These are phyloP conservation scores for Colletotrichum viniferum DNA, from an alignment of 2,329 filamentous ascomycete species.

Conservation along the genomic window DNA sequence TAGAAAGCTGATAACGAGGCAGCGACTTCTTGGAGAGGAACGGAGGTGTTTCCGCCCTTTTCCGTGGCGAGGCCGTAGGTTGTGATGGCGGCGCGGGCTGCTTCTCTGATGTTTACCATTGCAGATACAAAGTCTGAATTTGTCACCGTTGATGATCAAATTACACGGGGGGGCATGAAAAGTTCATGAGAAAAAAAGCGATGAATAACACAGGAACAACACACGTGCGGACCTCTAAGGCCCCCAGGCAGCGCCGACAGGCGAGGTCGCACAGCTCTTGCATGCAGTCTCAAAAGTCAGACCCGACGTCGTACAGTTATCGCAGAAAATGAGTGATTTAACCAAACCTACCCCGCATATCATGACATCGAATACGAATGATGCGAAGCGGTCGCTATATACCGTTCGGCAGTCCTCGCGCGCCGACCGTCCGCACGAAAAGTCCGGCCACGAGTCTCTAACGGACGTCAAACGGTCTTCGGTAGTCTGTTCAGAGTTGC, in stretches of 20 bases:
- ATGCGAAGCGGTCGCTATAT: not conserved
- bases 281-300: not conserved
- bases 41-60: not conserved
- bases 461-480: not conserved
- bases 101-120: slow-evolving; percentile 12
- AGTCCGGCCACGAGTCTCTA: not conserved
- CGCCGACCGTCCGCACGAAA: not conserved
- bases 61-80: slow-evolving; percentile 1
- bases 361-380: not conserved
- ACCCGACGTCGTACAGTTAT: not conserved
- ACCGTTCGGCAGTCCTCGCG: not conserved
- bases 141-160: not conserved
- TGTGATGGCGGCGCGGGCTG: not conserved
- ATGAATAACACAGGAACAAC: not conserved
- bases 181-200: accelerated
- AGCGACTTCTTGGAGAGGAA: not conserved
- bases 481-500: not conserved
- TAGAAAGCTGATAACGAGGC: not conserved
- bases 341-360: not conserved
- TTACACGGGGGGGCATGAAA: accelerated
- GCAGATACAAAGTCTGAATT: not conserved
- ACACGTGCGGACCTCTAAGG: not conserved
- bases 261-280: not conserved
- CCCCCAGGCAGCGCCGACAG: accelerated
- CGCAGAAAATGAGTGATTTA: not conserved